These are phyloP conservation scores for Trypanosoma conorhini DNA, from an alignment of 208 protist species.

Conservation along the genomic window DNA sequence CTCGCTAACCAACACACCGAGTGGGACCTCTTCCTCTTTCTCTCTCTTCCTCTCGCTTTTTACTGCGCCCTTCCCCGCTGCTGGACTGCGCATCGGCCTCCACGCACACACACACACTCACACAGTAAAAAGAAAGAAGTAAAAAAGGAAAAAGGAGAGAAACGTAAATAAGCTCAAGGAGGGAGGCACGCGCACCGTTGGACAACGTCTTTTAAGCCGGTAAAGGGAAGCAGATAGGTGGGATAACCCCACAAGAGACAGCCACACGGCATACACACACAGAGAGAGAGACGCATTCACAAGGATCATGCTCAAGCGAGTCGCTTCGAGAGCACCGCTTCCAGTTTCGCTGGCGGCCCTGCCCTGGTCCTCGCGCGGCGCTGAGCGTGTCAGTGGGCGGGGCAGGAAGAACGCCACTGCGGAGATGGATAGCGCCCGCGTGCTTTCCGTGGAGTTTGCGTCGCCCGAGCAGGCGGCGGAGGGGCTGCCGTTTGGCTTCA, in stretches of 20 bases:
- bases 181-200: not conserved
- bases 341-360: conserved; percentile 42
- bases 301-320: conserved; percentile 53
- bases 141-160: conserved; percentile 5
- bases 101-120: not conserved
- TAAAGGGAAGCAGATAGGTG: not conserved
- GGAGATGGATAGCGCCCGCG: not conserved
- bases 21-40: not conserved
- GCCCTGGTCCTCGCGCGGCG: not conserved
- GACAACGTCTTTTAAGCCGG: not conserved
- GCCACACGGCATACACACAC: not conserved
- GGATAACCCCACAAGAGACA: not conserved
- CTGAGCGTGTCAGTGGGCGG: conserved; percentile 15
- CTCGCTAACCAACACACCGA: not conserved
- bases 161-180: conserved; percentile 20
- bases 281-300: conserved; percentile 8
- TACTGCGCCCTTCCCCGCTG: not conserved
- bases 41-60: not conserved
- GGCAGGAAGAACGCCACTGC: conserved; percentile 10
- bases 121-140: not conserved
- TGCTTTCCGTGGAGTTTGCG: conserved; percentile 28
- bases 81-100: not conserved
- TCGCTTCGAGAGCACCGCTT: conserved; percentile 55
- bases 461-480: not conserved
- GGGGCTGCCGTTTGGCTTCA: conserved; percentile 39